Evolutionary conservation across 768 basidiomycete genomes (phyloP).

Genomic region (Candolleomyces eurysporus): DNA sequence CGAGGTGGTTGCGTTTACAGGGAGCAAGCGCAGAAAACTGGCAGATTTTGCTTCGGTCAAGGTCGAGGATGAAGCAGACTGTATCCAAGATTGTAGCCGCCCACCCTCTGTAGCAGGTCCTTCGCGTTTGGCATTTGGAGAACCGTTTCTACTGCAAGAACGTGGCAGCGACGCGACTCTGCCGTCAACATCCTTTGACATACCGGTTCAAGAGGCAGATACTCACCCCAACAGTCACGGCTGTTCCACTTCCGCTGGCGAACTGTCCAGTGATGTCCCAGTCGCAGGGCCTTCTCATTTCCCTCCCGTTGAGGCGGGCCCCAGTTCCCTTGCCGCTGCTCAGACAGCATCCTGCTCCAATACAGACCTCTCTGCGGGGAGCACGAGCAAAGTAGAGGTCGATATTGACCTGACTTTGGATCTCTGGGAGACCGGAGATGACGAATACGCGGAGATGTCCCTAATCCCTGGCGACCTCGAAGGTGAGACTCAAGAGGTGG

Average conservation of each 20-base stretch:
- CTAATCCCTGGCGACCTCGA: slow-evolving; percentile 16
- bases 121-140: too few relatives aligned
- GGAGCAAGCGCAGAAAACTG: slow-evolving; percentile 21
- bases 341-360: background rate
- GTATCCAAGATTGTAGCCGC: background rate
- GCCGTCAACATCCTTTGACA: too few relatives aligned
- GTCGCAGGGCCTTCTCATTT: too few relatives aligned
- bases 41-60: slow-evolving; percentile 7
- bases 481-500: slow-evolving; percentile 15
- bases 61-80: slow-evolving; percentile 8
- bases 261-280: too few relatives aligned
- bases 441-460: slow-evolving; percentile 35
- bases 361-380: background rate
- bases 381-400: slow-evolving; percentile 11
- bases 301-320: background rate
- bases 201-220: too few relatives aligned
- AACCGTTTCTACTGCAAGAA: too few relatives aligned
- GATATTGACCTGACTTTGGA: slow-evolving; percentile 29
- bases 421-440: slow-evolving; percentile 75
- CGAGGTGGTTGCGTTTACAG: slow-evolving; percentile 27
- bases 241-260: too few relatives aligned
- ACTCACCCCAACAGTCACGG: too few relatives aligned
- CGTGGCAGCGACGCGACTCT: too few relatives aligned
- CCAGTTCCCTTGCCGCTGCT: background rate
- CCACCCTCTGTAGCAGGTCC: background rate